Evolutionary conservation across 2,329 filamentous ascomycete species (phyloP), one percentile per base, ranked within the genome.

Genomic region (Fusarium foetens): DNA sequence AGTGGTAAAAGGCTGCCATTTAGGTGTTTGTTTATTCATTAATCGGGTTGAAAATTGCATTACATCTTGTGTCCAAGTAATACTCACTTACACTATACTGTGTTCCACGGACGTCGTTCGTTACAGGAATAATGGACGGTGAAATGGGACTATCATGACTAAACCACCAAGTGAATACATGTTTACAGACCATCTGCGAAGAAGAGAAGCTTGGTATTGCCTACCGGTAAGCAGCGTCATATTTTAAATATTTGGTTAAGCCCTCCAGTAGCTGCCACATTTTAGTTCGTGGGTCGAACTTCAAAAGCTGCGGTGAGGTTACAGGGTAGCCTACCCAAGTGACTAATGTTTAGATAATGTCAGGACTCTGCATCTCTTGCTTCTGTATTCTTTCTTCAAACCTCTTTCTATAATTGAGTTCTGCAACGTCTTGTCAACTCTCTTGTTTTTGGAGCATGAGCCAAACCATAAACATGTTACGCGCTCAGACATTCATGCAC

Each of bases 1-100:
- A 52, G 66, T 68, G 64, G 43, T 60, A 62, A 45, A 31, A 46
- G 55, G 52, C 31, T 53, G 57, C 46, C 58, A 58, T 53, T 49
- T 60, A 58, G 71, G 63, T 63, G 65, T 66, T 64, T 52, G 55
- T 65, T 66, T 60, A 66, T 71, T 62, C 25, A 31, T 29, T 27
- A 27, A 39, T n/a, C 6, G 14, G 23, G 14, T 29, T 53, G 21
- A 6, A 53, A 39, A 19, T 21, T 58, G 41, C 23, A 46, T 13
- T 21, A 8, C 33, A 25, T 57, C 7, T 48, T 27, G 16, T 39
- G 9, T 39, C 25, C 49, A 29, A 29, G 49, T 29, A 53, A n/a
- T 29, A 53, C 19, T 39, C 10, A 36, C 6, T 14, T 14, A 11
- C 31, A 6, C 5, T 52, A 38, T 9, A 6, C 10, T 13, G 14